Evolutionary conservation across 164 flowering plant species (phyloP).

Genomic region (Tinospora cordifolia): DNA sequence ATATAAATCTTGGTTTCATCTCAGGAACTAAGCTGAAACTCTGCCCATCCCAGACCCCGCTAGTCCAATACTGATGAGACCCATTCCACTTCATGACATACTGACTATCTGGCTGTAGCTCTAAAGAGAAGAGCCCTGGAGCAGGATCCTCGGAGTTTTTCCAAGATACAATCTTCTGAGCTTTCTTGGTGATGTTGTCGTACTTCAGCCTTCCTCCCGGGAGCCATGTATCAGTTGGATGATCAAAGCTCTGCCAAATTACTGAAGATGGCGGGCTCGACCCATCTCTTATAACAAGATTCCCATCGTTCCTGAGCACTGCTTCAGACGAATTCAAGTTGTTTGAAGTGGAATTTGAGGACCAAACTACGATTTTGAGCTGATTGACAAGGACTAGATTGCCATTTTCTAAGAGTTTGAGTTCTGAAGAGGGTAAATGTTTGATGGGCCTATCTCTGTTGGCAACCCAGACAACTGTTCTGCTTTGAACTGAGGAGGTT

Average conservation of each 20-base stretch:
- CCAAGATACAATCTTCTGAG: conserved; percentile 12
- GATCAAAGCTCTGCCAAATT: not conserved
- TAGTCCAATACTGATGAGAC: conserved; percentile 11
- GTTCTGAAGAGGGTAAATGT: not conserved
- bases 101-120: conserved; percentile 5
- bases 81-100: conserved; percentile 15
- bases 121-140: conserved; percentile 15
- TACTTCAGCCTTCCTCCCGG: conserved; percentile 12
- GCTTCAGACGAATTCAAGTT: conserved; percentile 5
- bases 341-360: conserved; percentile 5
- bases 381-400: conserved; percentile 12
- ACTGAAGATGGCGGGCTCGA: conserved; percentile 6
- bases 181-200: conserved; percentile 4
- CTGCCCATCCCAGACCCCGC: conserved; percentile 16
- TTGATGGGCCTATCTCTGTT: conserved; percentile 19
- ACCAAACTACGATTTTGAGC: conserved; percentile 9
- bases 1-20: not conserved
- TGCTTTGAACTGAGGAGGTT: conserved; percentile 1
- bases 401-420: conserved; percentile 17
- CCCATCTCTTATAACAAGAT: conserved; percentile 23
- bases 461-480: conserved; percentile 6
- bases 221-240: conserved; percentile 5
- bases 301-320: conserved; percentile 21
- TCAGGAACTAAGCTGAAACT: not conserved
- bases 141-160: conserved; percentile 18